Evolutionary conservation across 768 basidiomycete species (phyloP), one percentile per base, ranked within the genome.

Genomic region (Boletus sp.): DNA sequence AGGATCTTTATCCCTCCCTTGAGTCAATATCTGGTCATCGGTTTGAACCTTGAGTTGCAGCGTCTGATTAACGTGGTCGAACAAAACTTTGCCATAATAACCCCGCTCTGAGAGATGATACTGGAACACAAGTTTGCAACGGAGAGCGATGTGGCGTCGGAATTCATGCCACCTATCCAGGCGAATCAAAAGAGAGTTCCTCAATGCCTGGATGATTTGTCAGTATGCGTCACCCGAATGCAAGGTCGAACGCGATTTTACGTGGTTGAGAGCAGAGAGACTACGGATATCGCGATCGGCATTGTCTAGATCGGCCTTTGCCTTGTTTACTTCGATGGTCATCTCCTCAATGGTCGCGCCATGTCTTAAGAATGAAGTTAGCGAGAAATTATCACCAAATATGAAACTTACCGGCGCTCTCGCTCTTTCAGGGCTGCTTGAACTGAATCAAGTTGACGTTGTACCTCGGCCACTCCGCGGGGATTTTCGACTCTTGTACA

Each of bases 1-100:
- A 4, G 93, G 88, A 64, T 94, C 90, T 70, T 93, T 93, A 61
- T 92, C 89, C 33, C 80, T 76, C 4, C 75, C 79, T 68, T 87
- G 84, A 0, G 85, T 84, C 30, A 76, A 74, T 14, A 79, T 74
- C 63, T 87, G 83, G 60, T 93, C 91, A 51, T 93, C 90, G 9
- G 91, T 94, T 75, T 88, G 86, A 10, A 93, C 88, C 70, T 84
- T 85, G 43, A 97, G 78, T 50, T 79, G 73, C 50, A 93, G 72
- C 0, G 79, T 83, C n/a, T 78, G 77, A 9, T 73, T 70, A 19
- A 74, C 71, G 65, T 98, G 96, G 62, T 96, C 83, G 65, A 98
- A 96, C 14, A 88, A 67, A 19, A 98, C 84, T 70, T 93, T 91
- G 51, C 94, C 94, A 59, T 82, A 89, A 75, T 93, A 94, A 7